A percentile compares a stretch with the other conserved stretches of the same genome.
Evolutionary conservation across 106 monocot species (phyloP).

Genomic region (Narthecium ossifragum): DNA sequence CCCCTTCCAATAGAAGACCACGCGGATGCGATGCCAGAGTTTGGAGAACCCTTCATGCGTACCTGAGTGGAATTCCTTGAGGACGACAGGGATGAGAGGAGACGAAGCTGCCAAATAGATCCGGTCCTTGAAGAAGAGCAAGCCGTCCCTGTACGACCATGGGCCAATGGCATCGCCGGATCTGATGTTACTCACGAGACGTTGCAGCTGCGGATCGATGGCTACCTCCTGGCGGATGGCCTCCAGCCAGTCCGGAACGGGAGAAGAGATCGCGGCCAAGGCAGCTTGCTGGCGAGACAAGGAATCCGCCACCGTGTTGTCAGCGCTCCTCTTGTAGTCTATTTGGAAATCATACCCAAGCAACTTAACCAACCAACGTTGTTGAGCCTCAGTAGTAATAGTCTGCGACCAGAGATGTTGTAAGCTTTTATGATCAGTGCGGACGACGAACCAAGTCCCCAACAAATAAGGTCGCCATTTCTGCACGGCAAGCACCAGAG

Average conservation of each 20-base stretch:
- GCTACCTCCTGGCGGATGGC: not conserved
- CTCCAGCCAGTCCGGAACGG: not conserved
- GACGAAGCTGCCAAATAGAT: too few relatives aligned
- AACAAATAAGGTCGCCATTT: slow-evolving; percentile 9
- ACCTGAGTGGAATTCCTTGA: too few relatives aligned
- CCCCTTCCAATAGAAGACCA: not conserved
- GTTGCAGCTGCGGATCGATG: not conserved
- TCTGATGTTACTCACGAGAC: not conserved
- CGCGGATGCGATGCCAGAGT: not conserved
- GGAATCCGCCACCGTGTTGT: not conserved
- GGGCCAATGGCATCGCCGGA: not conserved
- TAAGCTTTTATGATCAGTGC: slow-evolving; percentile 7
- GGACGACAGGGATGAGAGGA: too few relatives aligned
- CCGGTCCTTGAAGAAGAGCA: not conserved
- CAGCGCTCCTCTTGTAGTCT: not conserved
- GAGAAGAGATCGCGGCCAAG: not conserved
- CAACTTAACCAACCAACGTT: slow-evolving; percentile 10
- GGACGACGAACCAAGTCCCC: too few relatives aligned
- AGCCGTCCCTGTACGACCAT: not conserved
- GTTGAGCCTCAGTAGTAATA: slow-evolving; percentile 3
- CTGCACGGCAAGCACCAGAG: slow-evolving; percentile 7
- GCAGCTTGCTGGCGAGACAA: not conserved
- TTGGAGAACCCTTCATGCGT: not conserved
- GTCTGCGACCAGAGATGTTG: slow-evolving; percentile 1
- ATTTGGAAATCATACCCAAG: slow-evolving; percentile 9